Evolutionary conservation across 805 yeast species (phyloP), one percentile per base, ranked within the genome.

Genomic region (Grigorovia humatica): DNA sequence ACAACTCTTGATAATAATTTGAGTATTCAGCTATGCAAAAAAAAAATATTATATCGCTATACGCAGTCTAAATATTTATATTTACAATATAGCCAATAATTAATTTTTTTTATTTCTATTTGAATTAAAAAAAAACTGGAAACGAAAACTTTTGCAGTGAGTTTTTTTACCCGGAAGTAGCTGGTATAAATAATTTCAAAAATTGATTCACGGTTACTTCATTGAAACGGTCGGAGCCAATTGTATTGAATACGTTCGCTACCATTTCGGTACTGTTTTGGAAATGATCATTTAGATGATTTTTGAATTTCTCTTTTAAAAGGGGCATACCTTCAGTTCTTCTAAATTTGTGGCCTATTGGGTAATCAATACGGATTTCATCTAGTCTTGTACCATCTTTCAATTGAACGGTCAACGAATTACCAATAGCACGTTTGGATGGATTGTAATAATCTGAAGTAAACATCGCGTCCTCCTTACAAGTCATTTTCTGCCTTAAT

Each of bases 291-390:
- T 65, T 58, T 46, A 79, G 66, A 59, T 79, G 83, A 48, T 71
- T 74, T 61, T 75, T 73, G 55, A 78, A 79, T 67, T 79, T 79
- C 48, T 68, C 59, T 46, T 75, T 62, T 53, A 79, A 61, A 13
- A 79, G 73, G 32, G 83, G 82, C 49, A 74, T 76, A 35, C 83
- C 84, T 60, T 79, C 83, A 50, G 75, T 77, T 55, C 84, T 72
- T 64, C 84, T 76, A 56, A 69, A 68, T 57, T 76, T 73, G 67
- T 79, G 84, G 13, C 84, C 84, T 54, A 79, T 69, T 62, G 84
- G 81, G 63, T 71, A 78, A 62, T 78, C 76, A 32, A 80, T 79
- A 48, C 67, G 73, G 44, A 76, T 76, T 55, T 78, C 82, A 51
- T 76, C 79, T 17, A 79, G 62, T 2, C 68, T 65, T 4, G 80